phyloP scores from a whole-genome alignment of 1,139 yeast genomes.

The Saccharomycopsis hybrid region DNA sequence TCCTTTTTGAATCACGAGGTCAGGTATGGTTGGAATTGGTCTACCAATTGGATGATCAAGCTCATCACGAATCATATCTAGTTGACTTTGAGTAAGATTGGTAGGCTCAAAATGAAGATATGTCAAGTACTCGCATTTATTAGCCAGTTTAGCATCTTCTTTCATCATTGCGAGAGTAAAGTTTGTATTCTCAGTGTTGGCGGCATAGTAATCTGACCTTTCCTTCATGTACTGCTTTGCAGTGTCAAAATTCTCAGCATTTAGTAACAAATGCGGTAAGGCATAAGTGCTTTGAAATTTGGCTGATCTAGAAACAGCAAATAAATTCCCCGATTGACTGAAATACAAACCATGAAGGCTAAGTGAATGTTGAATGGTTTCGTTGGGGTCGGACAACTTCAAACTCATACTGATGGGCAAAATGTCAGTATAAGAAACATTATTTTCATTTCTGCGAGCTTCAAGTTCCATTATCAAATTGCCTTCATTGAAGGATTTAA shows the following conservation, averaged over 20 bases:
- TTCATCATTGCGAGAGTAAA: constrained; percentile 32
- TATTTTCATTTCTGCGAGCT: constrained; percentile 10
- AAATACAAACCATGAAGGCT: constrained; percentile 64
- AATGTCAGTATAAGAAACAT: constrained; percentile 21
- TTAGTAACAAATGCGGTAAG: constrained; percentile 52
- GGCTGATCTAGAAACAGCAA: constrained; percentile 60
- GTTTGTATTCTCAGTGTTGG: constrained; percentile 28
- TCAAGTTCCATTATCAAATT: constrained; percentile 16
- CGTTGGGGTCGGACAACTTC: constrained; percentile 27
- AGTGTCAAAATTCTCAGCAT: constrained; percentile 37
- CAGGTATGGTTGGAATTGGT: constrained; percentile 60
- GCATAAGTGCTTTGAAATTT: constrained; percentile 63
- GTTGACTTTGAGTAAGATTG: constrained; percentile 42
- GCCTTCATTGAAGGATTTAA: constrained; percentile 20
- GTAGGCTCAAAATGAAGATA: constrained; percentile 55
- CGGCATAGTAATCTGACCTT: constrained; percentile 32
- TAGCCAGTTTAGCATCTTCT: constrained; percentile 39
- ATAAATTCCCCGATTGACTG: constrained; percentile 59
- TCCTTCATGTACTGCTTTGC: constrained; percentile 35
- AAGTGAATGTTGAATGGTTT: constrained; percentile 39
- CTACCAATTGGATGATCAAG: constrained; percentile 64
- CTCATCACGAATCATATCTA: constrained; percentile 65
- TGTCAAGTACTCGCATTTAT: constrained; percentile 64
- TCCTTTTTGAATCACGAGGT: constrained; percentile 46
- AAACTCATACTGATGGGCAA: constrained; percentile 26